Evolutionary conservation across 805 yeast species (phyloP).

Genomic region (Kazachstania kunashirensis): DNA sequence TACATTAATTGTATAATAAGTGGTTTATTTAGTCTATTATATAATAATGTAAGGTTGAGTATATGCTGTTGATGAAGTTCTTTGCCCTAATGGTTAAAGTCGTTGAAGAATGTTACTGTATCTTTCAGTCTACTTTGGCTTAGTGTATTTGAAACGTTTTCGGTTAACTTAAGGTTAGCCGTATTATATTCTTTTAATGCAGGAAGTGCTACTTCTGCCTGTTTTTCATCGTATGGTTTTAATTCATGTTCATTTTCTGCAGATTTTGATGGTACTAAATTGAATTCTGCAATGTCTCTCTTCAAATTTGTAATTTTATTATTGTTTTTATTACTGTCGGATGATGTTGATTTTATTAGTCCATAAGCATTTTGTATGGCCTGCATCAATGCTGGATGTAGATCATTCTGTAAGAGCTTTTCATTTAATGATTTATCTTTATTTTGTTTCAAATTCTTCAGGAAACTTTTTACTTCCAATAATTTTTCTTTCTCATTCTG

Average conservation of each 20-base stretch:
- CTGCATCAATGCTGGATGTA: conserved; percentile 24
- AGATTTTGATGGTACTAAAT: conserved; percentile 1
- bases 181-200: not conserved
- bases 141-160: not conserved
- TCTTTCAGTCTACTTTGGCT: not conserved
- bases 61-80: too few relatives aligned
- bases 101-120: not conserved
- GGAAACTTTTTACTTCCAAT: conserved; percentile 8
- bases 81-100: not conserved
- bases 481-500: conserved; percentile 15
- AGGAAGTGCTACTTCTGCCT: not conserved
- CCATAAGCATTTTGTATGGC: conserved; percentile 25
- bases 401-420: conserved; percentile 12
- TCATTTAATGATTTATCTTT: conserved; percentile 14
- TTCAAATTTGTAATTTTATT: not conserved
- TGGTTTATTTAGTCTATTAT: too few relatives aligned
- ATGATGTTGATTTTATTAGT: conserved; percentile 4
- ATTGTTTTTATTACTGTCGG: not conserved
- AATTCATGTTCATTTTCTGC: not conserved
- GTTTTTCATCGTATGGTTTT: not conserved
- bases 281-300: conserved; percentile 6
- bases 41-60: too few relatives aligned
- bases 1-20: too few relatives aligned
- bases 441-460: conserved; percentile 6
- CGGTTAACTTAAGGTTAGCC: not conserved